phyloP scores from a whole-genome alignment of 768 basidiomycete genomes.

The Lactarius sp. region DNA sequence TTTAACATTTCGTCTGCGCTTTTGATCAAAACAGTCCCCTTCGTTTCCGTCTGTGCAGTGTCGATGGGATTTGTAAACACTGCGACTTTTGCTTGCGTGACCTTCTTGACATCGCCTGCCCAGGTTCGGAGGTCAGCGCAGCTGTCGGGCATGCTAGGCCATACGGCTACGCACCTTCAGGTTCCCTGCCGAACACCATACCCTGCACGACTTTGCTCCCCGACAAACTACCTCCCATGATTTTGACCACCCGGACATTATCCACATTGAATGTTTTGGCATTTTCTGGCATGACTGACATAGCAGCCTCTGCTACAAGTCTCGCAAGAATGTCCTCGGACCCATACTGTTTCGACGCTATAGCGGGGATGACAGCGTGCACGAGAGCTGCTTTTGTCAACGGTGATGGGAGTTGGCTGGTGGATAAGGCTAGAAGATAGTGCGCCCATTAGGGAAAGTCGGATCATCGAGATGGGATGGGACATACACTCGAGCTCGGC shows the following conservation, averaged over 20 bases:
- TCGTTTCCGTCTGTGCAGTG: conserved; percentile 95
- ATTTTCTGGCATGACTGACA: conserved; percentile 86
- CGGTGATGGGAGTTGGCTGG: conserved; percentile 63
- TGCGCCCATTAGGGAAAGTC: conserved; percentile 1
- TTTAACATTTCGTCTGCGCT: conserved; percentile 96
- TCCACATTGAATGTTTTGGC: conserved; percentile 96
- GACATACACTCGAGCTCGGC: conserved; percentile 86
- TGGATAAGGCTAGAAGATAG: conserved; percentile 54
- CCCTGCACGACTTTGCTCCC: conserved; percentile 87
- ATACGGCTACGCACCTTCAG: conserved; percentile 62
- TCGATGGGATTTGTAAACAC: conserved; percentile 93
- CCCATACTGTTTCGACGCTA: conserved; percentile 97
- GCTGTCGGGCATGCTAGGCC: not conserved
- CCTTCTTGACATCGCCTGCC: conserved; percentile 77
- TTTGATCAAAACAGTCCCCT: conserved; percentile 94
- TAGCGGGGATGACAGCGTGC: conserved; percentile 79
- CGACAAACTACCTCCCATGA: conserved; percentile 88
- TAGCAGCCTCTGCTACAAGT: conserved; percentile 89
- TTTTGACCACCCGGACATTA: conserved; percentile 97
- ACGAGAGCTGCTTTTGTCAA: conserved; percentile 64
- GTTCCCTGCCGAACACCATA: conserved; percentile 97
- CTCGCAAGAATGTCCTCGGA: conserved; percentile 76
- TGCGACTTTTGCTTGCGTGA: conserved; percentile 83
- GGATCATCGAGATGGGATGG: not conserved
- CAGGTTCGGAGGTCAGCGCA: not conserved